Percentiles rank a stretch among this genome's conserved stretches.
Evolutionary conservation across 1,139 yeast genomes (phyloP).

Genomic region (Kurtzmaniella quercitrusa): DNA sequence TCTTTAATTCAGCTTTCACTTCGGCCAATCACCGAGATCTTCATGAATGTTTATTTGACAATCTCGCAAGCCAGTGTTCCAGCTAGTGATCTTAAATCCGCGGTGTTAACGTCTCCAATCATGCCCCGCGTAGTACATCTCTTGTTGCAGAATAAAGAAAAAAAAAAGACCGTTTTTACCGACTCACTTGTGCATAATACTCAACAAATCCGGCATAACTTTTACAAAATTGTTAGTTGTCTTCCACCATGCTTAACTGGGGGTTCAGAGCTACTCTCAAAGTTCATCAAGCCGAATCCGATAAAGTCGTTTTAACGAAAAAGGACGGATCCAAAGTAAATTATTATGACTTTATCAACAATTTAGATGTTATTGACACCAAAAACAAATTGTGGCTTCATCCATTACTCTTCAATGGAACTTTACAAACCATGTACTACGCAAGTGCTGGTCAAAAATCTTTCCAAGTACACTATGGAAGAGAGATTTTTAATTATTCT

Average conservation of each 20-base stretch:
- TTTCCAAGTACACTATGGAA: constrained; percentile 68
- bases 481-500: constrained; percentile 58
- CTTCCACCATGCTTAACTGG: constrained; percentile 22
- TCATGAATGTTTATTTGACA: no score
- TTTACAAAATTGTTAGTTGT: not conserved
- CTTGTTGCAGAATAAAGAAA: not conserved
- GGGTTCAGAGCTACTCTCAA: constrained; percentile 37
- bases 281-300: constrained; percentile 21
- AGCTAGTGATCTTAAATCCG: no score
- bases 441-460: constrained; percentile 50
- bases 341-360: constrained; percentile 21
- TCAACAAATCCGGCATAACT: no score
- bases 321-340: constrained; percentile 12
- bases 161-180: no score
- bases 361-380: constrained; percentile 25
- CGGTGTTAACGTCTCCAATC: not conserved
- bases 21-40: not conserved
- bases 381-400: constrained; percentile 47
- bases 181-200: no score
- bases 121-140: not conserved
- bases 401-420: constrained; percentile 68
- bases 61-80: no score
- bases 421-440: constrained; percentile 70
- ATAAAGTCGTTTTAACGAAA: constrained; percentile 18
- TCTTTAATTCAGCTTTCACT: not conserved